These are phyloP conservation scores for Arabidopsis thaliana DNA, from an alignment of 345 rosid species.

Conservation along the genomic window DNA sequence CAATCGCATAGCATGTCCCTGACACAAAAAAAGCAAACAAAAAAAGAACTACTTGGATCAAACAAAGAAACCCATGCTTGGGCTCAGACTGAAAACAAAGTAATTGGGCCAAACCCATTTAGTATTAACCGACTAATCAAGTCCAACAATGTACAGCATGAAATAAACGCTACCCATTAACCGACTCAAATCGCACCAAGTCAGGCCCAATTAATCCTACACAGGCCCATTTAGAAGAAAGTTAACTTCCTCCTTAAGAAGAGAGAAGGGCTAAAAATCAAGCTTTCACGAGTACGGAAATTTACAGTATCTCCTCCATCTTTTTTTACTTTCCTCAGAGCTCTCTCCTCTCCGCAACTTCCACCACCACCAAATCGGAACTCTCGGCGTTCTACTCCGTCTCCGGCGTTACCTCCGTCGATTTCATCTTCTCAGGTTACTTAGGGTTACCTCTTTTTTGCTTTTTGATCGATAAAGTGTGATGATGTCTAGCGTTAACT, in stretches of 20 bases:
- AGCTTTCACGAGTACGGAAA: constrained; percentile 3
- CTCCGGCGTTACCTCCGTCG: constrained; percentile 26
- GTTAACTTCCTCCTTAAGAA: not conserved
- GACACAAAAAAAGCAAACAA: not conserved
- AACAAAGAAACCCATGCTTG: constrained; percentile 2
- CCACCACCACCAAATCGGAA: constrained; percentile 30
- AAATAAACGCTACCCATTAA: not conserved
- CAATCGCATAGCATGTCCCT: not conserved
- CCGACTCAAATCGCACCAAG: too few species aligned
- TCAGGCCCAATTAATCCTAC: constrained; percentile 1
- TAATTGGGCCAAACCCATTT: not conserved
- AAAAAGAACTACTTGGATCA: not conserved
- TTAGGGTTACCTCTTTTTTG: constrained; percentile 10
- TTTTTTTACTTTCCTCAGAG: constrained; percentile 21
- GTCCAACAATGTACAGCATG: not conserved
- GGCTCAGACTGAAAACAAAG: not conserved
- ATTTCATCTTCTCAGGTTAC: constrained; percentile 36
- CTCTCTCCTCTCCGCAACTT: constrained; percentile 25
- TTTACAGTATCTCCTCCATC: constrained; percentile 4
- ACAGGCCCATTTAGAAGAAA: constrained; percentile 24
- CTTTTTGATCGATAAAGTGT: constrained; percentile 14
- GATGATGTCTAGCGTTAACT: constrained; percentile 6
- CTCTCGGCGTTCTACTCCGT: not conserved
- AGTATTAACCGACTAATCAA: not conserved
- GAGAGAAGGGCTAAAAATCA: not conserved